Percentiles rank a stretch among this genome's conserved stretches.
Conservation (phyloP, 2,329 filamentous ascomycete genomes). For the Cladosporium sp. region DNA sequence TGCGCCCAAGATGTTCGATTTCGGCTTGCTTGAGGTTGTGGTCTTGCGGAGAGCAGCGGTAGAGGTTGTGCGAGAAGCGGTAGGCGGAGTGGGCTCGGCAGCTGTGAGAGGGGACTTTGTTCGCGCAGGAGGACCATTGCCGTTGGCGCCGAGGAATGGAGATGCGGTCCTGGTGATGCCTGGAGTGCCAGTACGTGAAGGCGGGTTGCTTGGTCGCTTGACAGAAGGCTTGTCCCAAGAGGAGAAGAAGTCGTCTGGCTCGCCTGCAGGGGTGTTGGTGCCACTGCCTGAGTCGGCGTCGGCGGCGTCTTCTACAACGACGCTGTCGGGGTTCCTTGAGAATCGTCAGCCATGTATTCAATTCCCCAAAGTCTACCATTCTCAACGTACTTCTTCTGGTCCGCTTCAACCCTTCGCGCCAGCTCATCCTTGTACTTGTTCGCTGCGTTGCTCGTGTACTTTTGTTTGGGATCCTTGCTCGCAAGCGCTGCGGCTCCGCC, state of each 20-base stretch:
- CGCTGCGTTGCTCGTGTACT: constrained; percentile 92
- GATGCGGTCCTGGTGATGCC: constrained; percentile 79
- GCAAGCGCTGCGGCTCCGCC: constrained; percentile 90
- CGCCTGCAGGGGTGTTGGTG: constrained; percentile 74
- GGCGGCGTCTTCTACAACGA: constrained; percentile 75
- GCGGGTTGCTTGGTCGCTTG: constrained; percentile 91
- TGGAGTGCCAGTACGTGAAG: constrained; percentile 86
- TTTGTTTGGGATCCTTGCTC: constrained; percentile 95
- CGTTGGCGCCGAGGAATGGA: constrained; percentile 75
- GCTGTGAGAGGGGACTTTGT: constrained; percentile 77
- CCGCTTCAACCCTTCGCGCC: constrained; percentile 77
- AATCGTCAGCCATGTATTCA: constrained; percentile 32
- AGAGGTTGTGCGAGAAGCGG: constrained; percentile 72
- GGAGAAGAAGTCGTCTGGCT: constrained; percentile 95
- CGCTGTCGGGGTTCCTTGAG: constrained; percentile 76
- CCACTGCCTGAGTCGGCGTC: constrained; percentile 63
- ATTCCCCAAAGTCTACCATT: no score
- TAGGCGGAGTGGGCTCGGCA: constrained; percentile 59
- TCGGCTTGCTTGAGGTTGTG: constrained; percentile 64
- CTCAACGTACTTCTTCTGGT: constrained; percentile 74
- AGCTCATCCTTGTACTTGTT: constrained; percentile 98
- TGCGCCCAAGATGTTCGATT: constrained; percentile 68
- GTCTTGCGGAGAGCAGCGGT: constrained; percentile 82
- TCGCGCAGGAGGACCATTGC: constrained; percentile 64
- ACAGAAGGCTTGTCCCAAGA: constrained; percentile 98